Base-by-base conservation (phyloP, 2,329 filamentous ascomycete genomes). In the Microdochium trichocladiopsis region DNA sequence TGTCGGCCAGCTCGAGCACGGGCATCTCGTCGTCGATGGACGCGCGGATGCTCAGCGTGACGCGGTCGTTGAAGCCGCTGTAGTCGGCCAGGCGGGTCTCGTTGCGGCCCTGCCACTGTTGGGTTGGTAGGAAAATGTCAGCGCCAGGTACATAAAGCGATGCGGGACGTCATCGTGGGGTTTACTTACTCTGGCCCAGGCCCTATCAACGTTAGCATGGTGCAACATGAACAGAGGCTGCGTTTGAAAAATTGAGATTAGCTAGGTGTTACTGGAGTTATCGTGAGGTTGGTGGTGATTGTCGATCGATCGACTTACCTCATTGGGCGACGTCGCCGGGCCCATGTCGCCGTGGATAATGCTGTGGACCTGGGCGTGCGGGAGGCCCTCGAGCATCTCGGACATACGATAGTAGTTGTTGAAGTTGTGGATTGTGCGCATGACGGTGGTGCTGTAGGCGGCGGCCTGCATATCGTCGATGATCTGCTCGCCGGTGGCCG, bases 331-430 rank as follows among this genome's bases (percentile, higher is more conserved):
- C 2, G 65, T 66, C 50, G 61, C 72, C 48, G 72, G 66, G 25
- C 68, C 71, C 1, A 70, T 71, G 53, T 75, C 72, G 25, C 72
- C 72, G 1, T 55, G 66, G 41, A 67, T 63, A 2, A 59, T 59
- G 52, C 63, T 66, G 50, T 68, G 66, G 50, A 57, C 61, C 16
- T 59, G 65, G 3, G 61, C 62, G 47, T 63, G 65, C 9, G 63
- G 60, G 2, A 66, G 67, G n/a, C 69, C 60, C 31, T 64, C 62
- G 11, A 67, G 57, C 4, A 68, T 69, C 57, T 72, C 67, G 52
- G 69, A 66, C 14, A 60, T 49, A n/a, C 60, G 61, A 49, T 71
- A 63, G 56, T 72, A 73, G 8, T 58, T 56, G 9, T 54, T 52
- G 48, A 73, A 63, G 31, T 68, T 57, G 4, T 52, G 57, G 45